Base-by-base conservation (phyloP, 345 rosid species). In the Lepidium aucheri region DNA sequence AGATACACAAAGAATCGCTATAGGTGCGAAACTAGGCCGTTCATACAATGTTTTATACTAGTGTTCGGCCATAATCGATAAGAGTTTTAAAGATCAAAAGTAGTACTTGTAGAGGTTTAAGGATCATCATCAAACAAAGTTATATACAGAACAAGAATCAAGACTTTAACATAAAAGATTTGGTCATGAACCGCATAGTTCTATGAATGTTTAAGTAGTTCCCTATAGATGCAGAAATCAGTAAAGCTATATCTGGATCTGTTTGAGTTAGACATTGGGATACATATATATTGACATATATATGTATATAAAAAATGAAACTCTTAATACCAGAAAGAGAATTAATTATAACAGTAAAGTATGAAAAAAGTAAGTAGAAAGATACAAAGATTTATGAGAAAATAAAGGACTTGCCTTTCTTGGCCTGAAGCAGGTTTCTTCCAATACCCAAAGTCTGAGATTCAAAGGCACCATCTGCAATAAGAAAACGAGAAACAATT, bases 391-490 rank as follows among this genome's bases (percentile, higher is more conserved):
- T 18, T 9, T 28, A 12, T 24, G 22, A 42, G 41, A 67, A 26
- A 28, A 2, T 6, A 40, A 49, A 17, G 22, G 59, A 54, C 44
- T 60, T 67, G 72, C 95, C 49, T 83, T 84, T 86, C 77, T 73
- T 81, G 60, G 93, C 69, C 77, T 90, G 97, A 57, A 88, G 95
- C 49, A 88, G 86, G 76, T 64, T 85, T 70, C 97, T 81, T 56
- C 84, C 82, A 14, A 67, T 53, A 68, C 38, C 69, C 69, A 63
- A 69, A 73, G 55, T 50, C 74, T 71, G 78, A 62, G 87, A 82
- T 63, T 75, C 75, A 16, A 84, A 78, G 60, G 76, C 67, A 41
- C 63, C 80, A 77, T 82, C 91, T 86, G 88, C 43, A 78, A 50
- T 69, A 74, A 38, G 4, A 47, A 69, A 62, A 47, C 22, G 38